A percentile compares a stretch with the other conserved stretches of the same genome.
Conservation (phyloP, 345 rosid genomes). For the Citrus glauca region DNA sequence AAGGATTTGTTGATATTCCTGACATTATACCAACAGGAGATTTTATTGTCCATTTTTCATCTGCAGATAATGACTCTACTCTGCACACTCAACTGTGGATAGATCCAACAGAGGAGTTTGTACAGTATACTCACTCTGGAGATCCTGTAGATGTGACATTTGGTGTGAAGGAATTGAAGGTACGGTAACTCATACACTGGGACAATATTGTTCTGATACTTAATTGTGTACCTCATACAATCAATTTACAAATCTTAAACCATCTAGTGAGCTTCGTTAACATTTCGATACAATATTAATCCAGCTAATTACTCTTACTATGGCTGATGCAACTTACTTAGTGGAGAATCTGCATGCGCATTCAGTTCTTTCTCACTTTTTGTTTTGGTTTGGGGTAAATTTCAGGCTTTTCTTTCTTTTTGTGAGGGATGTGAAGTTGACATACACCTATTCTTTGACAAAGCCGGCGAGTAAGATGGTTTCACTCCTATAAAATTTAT, state of each 20-base stretch:
- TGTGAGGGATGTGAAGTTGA: slow-evolving; percentile 91
- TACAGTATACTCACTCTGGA: slow-evolving; percentile 73
- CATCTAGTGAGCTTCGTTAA: neutral
- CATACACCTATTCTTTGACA: slow-evolving; percentile 74
- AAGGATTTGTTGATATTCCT: neutral
- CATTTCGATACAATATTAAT: neutral
- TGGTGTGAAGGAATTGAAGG: slow-evolving; percentile 86
- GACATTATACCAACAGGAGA: slow-evolving; percentile 3
- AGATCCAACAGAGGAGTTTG: slow-evolving; percentile 91
- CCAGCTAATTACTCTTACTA: neutral
- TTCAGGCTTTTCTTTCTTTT: slow-evolving; percentile 87
- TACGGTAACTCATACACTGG: slow-evolving; percentile 19
- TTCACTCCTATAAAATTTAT: slow-evolving; percentile 4
- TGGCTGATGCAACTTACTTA: neutral
- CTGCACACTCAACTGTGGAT: slow-evolving; percentile 93
- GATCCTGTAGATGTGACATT: slow-evolving; percentile 91
- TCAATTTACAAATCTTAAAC: neutral
- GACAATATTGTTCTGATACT: slow-evolving; percentile 4
- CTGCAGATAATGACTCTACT: slow-evolving; percentile 70
- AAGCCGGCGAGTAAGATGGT: slow-evolving; percentile 87
- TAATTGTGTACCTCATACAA: neutral
- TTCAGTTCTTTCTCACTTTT: neutral
- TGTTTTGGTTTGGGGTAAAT: neutral
- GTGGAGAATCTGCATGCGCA: neutral
- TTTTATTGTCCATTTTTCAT: slow-evolving; percentile 20